A percentile compares a stretch with the other conserved stretches of the same genome.
phyloP scores from a whole-genome alignment of 441 rosid species.

The Eruca vesicaria region DNA sequence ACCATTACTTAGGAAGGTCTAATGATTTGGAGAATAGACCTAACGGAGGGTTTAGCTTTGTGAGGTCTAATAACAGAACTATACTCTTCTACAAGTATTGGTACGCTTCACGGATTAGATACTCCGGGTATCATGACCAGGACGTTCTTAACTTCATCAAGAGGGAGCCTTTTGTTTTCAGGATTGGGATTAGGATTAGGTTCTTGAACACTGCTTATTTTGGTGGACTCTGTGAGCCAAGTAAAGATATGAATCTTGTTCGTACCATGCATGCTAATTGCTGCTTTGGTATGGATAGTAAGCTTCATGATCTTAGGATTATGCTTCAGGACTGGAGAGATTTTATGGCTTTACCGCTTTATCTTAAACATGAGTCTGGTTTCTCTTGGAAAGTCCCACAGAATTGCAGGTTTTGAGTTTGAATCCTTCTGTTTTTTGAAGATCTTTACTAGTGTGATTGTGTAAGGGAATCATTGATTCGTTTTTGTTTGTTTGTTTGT shows the following conservation, averaged over 20 bases:
- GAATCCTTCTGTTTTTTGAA: background rate
- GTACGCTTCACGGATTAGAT: constrained; percentile 57
- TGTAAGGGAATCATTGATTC: background rate
- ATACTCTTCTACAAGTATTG: constrained; percentile 77
- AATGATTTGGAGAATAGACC: constrained; percentile 53
- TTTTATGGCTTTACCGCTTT: constrained; percentile 58
- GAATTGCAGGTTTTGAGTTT: constrained; percentile 61
- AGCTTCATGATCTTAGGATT: constrained; percentile 68
- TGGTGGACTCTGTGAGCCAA: constrained; percentile 88
- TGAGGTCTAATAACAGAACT: constrained; percentile 67
- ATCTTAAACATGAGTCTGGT: constrained; percentile 41
- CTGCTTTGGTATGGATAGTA: constrained; percentile 71
- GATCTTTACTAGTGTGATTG: background rate
- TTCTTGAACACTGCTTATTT: constrained; percentile 72
- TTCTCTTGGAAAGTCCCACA: constrained; percentile 75
- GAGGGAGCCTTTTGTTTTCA: constrained; percentile 45
- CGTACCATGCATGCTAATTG: constrained; percentile 91
- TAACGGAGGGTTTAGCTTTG: constrained; percentile 74
- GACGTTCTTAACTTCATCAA: constrained; percentile 74
- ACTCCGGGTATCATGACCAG: constrained; percentile 71
- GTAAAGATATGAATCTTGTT: constrained; percentile 67
- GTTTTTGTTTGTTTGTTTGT: background rate
- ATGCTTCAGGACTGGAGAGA: constrained; percentile 81
- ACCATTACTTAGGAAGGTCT: constrained; percentile 55
- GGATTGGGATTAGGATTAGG: constrained; percentile 60